Evolutionary conservation across 1,139 yeast species (phyloP), one percentile per base, ranked within the genome.

Genomic region (Blastobotrys malaysiensis): DNA sequence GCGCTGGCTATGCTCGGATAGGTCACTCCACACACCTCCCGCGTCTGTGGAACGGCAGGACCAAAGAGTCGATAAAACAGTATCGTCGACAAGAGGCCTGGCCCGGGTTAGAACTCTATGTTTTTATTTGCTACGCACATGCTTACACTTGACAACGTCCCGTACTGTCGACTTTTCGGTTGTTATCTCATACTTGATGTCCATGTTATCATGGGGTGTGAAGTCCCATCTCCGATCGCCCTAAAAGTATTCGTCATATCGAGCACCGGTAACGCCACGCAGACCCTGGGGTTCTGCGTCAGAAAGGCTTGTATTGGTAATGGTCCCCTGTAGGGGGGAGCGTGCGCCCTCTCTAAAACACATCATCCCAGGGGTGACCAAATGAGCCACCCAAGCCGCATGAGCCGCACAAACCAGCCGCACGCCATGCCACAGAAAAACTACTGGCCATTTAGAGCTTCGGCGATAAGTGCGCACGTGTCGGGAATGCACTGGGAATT

Each of bases 51-150:
- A 1, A 72, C 69, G 21, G 86, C 74, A 1, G 85, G 79, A 0
- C 93, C 91, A 66, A 87, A 83, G 31, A 86, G 72, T 48, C 95
- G 71, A 56, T 83, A 82, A 66, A 87, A 87, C 67, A 87, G 80
- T 24, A 87, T 80, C 1, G 88, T 74, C 75, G 87, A 83, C 56
- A 86, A 67, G 43, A 85, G 68, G 3, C 89, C 93, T 74, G 56
- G 6, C 13, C n/a, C 50, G 22, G n/a, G 51, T 45, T 24, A 18
- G 46, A 19, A 16, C 43, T 43, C 43, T n/a, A 5, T 9, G 18
- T 13, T n/a, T 9, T 22, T 11, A 19, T 2, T 11, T 1, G 20
- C 9, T 24, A 22, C 48, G 18, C 9, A 27, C 13, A 24, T 19
- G 61, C 69, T 19, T 49, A 68, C 75, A 72, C 55, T 66, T 65